Evolutionary conservation across 495 filamentous ascomycete genomes (phyloP).

Genomic region (Penicillium bialowiezense): DNA sequence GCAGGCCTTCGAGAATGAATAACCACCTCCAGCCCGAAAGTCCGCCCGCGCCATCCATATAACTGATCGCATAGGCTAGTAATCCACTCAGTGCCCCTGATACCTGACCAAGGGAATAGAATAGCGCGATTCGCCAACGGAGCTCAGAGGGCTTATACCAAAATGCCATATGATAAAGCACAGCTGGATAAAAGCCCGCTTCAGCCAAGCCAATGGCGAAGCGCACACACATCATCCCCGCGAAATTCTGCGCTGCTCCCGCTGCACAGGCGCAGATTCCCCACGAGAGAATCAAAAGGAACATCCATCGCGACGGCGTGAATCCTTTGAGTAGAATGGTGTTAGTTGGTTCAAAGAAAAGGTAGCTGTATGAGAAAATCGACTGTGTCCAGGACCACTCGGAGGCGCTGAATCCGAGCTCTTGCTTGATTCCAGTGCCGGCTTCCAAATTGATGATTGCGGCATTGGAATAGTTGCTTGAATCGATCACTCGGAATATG

Average conservation of each 20-base stretch:
- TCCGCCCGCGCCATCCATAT: constrained; percentile 33
- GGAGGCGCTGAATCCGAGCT: constrained; percentile 31
- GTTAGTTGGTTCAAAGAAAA: constrained; percentile 42
- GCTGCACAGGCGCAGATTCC: constrained; percentile 35
- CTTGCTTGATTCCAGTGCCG: constrained; percentile 42
- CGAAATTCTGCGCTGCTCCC: constrained; percentile 33
- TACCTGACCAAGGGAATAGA: constrained; percentile 36
- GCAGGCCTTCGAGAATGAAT: constrained; percentile 45
- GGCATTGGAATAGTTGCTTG: constrained; percentile 42
- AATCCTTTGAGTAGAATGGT: constrained; percentile 34
- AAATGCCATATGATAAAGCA: constrained; percentile 41
- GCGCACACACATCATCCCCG: constrained; percentile 39
- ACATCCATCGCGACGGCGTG: constrained; percentile 44
- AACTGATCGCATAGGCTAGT: constrained; percentile 40
- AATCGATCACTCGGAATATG: constrained; percentile 40
- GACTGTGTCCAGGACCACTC: constrained; percentile 45
- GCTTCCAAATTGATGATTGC: constrained; percentile 47
- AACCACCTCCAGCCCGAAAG: constrained; percentile 45
- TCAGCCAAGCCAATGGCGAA: constrained; percentile 42
- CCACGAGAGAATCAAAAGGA: constrained; percentile 38
- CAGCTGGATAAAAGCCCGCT: constrained; percentile 38
- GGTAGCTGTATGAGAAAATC: constrained; percentile 41
- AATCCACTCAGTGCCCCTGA: constrained; percentile 37
- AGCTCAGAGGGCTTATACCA: constrained; percentile 40
- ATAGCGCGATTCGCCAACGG: constrained; percentile 34